These are phyloP conservation scores for Scedosporium apiospermum DNA, from an alignment of 2,329 filamentous ascomycete genomes.

Conservation along the genomic window DNA sequence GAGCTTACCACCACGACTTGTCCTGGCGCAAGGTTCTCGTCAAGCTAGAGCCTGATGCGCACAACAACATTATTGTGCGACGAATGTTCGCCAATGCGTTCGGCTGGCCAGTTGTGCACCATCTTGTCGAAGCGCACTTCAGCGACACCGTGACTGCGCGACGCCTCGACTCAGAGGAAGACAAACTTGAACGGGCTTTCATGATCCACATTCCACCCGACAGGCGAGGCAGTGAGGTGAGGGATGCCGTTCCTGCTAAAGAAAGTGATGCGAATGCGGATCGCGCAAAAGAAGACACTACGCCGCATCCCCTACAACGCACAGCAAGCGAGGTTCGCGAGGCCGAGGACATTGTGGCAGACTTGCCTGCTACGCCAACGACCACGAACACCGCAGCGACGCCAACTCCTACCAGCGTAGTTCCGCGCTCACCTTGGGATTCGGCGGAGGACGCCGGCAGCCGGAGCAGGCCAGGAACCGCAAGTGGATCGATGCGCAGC, in stretches of 20 bases:
- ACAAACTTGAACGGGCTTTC: slow-evolving; percentile 55
- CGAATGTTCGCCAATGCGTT: slow-evolving; percentile 96
- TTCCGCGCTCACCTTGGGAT: slow-evolving; percentile 3
- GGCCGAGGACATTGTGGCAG: neutral
- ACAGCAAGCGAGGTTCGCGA: slow-evolving; percentile 20
- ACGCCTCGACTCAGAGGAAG: slow-evolving; percentile 58
- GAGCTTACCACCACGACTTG: slow-evolving; percentile 84
- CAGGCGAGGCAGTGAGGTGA: neutral
- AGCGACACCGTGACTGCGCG: slow-evolving; percentile 56
- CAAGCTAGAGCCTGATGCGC: slow-evolving; percentile 88
- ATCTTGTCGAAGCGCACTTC: slow-evolving; percentile 92
- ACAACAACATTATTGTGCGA: slow-evolving; percentile 96
- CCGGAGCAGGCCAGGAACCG: neutral
- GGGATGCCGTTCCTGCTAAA: slow-evolving; percentile 41
- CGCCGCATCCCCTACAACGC: slow-evolving; percentile 30
- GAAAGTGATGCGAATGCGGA: slow-evolving; percentile 56
- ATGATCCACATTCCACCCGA: slow-evolving; percentile 34
- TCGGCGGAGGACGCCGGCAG: slow-evolving; percentile 15
- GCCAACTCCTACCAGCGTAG: neutral
- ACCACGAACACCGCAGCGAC: neutral
- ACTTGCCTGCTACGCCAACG: neutral
- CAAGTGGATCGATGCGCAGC: neutral
- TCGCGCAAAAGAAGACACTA: neutral
- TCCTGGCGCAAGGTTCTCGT: slow-evolving; percentile 97
- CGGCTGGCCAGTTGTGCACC: slow-evolving; percentile 94